Base-by-base conservation (phyloP, 2,329 filamentous ascomycete species). In the Fusarium sp. region DNA sequence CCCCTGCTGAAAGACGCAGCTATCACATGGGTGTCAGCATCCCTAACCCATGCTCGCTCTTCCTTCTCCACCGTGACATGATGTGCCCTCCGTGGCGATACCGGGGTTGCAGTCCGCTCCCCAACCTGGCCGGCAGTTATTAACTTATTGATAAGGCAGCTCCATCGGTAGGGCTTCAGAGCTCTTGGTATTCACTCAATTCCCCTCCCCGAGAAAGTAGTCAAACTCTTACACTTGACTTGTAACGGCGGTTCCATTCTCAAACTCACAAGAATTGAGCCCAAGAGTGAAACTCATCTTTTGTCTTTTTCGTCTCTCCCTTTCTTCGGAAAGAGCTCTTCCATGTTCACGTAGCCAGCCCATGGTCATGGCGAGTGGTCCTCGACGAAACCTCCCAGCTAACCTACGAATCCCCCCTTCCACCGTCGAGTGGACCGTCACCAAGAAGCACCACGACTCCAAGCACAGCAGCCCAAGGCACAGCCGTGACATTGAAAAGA, bases 341-440 rank as follows among this genome's bases (percentile, higher is more conserved):
- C 10, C 36, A 23, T 43, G 47, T 37, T 40, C 52, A 46, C 62
- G 60, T 57, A 31, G 34, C 18, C 30, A 6, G 28, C 16, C 27
- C n/a, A 23, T 55, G 58, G 73, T 72, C 62, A 75, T 75, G 73
- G 65, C 68, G 60, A 70, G 71, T 73, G 62, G 71, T 56, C 60
- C 71, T 64, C 70, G 71, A 54, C 66, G 62, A 27, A 73, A 65
- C 40, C 57, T 59, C 34, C 73, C 73, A 58, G 53, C 65, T 31
- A 61, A 57, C 40, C 65, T 75, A 52, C 68, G 51, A 50, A 74
- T 75, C 28, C 55, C 64, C 57, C 70, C 73, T 12, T 46, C 68
- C 18, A 62, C 43, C 9, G n/a, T 41, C 36, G 31, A 66, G 41
- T 65, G 67, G 59, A 62, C 65, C 13, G 54, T 73, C n/a, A 47